Conservation (phyloP, 2,329 filamentous ascomycete species). For the Stachybotrys echinatus region DNA sequence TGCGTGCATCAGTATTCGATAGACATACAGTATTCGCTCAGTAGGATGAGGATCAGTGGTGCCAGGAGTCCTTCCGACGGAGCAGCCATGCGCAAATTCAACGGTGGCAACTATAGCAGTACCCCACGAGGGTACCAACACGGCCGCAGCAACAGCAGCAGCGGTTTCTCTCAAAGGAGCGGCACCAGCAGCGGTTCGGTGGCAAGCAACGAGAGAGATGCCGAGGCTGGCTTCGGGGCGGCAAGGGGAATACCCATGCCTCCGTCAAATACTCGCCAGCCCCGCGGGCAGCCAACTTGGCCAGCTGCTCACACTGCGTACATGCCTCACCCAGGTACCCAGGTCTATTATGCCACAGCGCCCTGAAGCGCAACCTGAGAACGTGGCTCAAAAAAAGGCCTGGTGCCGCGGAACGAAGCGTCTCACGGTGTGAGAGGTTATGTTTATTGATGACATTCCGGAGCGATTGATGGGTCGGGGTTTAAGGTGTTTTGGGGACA, state of each 20-base stretch:
- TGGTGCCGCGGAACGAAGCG: background rate
- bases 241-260: constrained; percentile 4
- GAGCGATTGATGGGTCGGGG: background rate
- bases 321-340: background rate
- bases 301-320: background rate
- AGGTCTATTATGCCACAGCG: background rate
- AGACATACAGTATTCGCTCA: constrained; percentile 20
- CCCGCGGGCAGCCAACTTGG: background rate
- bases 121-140: constrained; percentile 20
- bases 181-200: constrained; percentile 17
- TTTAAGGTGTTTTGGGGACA: background rate
- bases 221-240: constrained; percentile 13
- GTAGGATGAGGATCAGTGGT: constrained; percentile 13
- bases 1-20: constrained; percentile 45
- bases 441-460: background rate
- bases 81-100: background rate
- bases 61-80: background rate
- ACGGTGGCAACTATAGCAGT: constrained; percentile 22
- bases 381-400: background rate
- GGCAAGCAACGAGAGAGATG: constrained; percentile 20
- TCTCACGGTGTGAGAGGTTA: background rate
- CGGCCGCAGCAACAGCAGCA: constrained; percentile 26
- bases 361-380: background rate
- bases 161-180: constrained; percentile 28
- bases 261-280: background rate